Conservation (phyloP, 441 rosid genomes). For the Breynia disticha region DNA sequence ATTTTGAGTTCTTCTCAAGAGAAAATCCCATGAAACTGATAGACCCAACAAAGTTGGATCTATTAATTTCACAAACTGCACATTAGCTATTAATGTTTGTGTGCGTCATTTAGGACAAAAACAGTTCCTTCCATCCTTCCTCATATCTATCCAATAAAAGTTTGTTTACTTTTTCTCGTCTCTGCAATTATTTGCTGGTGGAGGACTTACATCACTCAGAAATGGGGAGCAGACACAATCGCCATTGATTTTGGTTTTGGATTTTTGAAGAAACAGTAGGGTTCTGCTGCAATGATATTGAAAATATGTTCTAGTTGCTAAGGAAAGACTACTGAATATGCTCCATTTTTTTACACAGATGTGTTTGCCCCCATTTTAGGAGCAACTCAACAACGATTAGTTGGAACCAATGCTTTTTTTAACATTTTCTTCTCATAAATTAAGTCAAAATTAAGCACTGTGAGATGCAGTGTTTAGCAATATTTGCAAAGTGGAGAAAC, state of each 20-base stretch:
- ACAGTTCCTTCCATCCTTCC: constrained; percentile 33
- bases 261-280: constrained; percentile 31
- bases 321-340: constrained; percentile 5
- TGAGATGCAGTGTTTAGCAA: background rate
- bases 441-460: no score
- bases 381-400: background rate
- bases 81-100: constrained; percentile 7
- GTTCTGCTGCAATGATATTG: constrained; percentile 14
- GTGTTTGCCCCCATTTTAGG: constrained; percentile 12
- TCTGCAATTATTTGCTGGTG: constrained; percentile 42
- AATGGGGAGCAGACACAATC: constrained; percentile 61
- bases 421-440: background rate
- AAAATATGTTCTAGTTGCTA: constrained; percentile 19
- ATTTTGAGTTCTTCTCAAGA: constrained; percentile 12
- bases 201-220: constrained; percentile 20
- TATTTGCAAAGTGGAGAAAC: constrained; percentile 8
- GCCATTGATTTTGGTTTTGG: constrained; percentile 41
- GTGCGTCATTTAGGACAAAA: constrained; percentile 32
- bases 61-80: constrained; percentile 5
- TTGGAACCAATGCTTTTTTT: background rate
- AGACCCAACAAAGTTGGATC: constrained; percentile 53
- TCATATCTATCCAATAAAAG: constrained; percentile 38
- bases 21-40: constrained; percentile 45
- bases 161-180: constrained; percentile 28
- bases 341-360: constrained; percentile 1